These are phyloP conservation scores for Homolaphlyctis polyrhiza DNA, from an alignment of 371 early-diverging fungal genomes.

Conservation along the genomic window DNA sequence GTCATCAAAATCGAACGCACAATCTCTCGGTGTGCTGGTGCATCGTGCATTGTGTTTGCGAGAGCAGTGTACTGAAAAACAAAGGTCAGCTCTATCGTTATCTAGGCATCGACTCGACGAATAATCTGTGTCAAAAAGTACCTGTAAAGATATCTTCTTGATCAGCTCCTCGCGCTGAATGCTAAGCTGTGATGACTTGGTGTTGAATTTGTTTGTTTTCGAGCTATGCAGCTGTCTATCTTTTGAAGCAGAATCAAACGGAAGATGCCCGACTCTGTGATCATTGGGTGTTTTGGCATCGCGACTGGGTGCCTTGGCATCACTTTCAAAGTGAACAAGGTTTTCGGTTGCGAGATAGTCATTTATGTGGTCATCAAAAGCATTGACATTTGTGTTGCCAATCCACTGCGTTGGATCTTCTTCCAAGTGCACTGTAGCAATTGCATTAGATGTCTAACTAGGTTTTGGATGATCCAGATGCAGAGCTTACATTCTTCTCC, in stretches of 20 bases:
- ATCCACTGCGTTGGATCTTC: background rate
- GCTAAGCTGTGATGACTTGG: background rate
- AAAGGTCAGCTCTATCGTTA: background rate
- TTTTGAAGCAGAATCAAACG: too few species aligned
- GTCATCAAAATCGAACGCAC: background rate
- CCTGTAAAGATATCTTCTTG: constrained; percentile 2
- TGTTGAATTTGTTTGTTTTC: background rate
- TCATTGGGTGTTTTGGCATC: too few species aligned
- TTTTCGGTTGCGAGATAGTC: constrained; percentile 19
- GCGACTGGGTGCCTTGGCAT: background rate
- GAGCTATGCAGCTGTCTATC: too few species aligned
- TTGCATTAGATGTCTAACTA: too few species aligned
- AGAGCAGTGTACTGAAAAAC: background rate
- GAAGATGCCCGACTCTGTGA: too few species aligned
- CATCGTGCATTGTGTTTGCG: background rate
- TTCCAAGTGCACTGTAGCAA: too few species aligned
- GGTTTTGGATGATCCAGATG: too few species aligned
- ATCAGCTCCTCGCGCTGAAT: constrained; percentile 1
- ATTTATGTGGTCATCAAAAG: constrained; percentile 17
- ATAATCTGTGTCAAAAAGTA: background rate
- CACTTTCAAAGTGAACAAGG: constrained; percentile 11
- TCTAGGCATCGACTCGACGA: too few species aligned
- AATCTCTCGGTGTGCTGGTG: background rate
- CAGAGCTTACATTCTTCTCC: too few species aligned
- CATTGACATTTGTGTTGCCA: constrained; percentile 8